A percentile compares a stretch with the other conserved stretches of the same genome.
Conservation (phyloP, 2,329 filamentous ascomycete genomes). For the Scedosporium boydii region DNA sequence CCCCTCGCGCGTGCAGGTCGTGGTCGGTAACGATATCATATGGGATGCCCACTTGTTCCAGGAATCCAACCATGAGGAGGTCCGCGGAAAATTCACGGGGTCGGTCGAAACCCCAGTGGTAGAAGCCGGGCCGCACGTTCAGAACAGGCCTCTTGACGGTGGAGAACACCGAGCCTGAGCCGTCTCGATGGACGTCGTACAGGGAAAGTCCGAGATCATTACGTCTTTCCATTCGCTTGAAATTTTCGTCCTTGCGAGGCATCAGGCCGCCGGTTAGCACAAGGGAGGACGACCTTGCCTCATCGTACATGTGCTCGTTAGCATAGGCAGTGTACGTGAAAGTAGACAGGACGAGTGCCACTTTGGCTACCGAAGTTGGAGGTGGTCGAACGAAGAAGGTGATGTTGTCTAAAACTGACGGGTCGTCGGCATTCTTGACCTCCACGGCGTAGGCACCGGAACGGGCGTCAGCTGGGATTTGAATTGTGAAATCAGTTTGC, state of each 20-base stretch:
- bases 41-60: conserved; percentile 18
- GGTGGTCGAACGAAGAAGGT: conserved; percentile 23
- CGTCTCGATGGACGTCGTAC: conserved; percentile 28
- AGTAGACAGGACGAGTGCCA: conserved; percentile 22
- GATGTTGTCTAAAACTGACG: conserved; percentile 15
- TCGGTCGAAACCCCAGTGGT: conserved; percentile 23
- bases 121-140: conserved; percentile 25
- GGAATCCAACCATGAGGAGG: conserved; percentile 22
- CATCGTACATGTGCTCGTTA: conserved; percentile 26
- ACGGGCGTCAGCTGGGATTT: conserved; percentile 12
- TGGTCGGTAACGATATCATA: conserved; percentile 28
- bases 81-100: conserved; percentile 26
- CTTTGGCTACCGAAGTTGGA: conserved; percentile 9
- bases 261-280: conserved; percentile 13
- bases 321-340: conserved; percentile 28
- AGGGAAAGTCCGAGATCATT: conserved; percentile 24
- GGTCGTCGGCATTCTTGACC: conserved; percentile 11
- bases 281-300: conserved; percentile 15
- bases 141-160: conserved; percentile 24
- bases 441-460: conserved; percentile 21
- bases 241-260: conserved; percentile 9
- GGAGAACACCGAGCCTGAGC: conserved; percentile 21
- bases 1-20: conserved; percentile 16
- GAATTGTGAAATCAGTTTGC: conserved; percentile 21
- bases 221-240: conserved; percentile 17